These are phyloP conservation scores for Pleurotus sapidus DNA, from an alignment of 768 basidiomycete species.

Conservation along the genomic window DNA sequence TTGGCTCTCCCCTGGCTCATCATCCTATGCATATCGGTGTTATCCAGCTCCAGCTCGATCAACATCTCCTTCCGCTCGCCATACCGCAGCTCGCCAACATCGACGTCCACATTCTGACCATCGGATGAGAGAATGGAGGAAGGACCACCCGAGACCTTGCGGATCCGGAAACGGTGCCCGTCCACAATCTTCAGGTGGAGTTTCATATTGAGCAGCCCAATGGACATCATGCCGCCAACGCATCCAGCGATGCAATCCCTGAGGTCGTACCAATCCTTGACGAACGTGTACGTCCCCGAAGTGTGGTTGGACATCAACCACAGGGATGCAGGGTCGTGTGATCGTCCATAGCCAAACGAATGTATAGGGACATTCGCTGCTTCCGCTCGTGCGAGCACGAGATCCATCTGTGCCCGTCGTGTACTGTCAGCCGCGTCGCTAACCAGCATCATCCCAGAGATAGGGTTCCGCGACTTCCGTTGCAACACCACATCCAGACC, in stretches of 20 bases:
- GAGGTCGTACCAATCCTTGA: conserved; percentile 97
- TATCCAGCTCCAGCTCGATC: conserved; percentile 91
- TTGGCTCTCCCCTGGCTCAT: conserved; percentile 23
- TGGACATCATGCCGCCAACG: conserved; percentile 95
- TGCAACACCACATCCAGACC: conserved; percentile 94
- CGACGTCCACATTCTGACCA: conserved; percentile 93
- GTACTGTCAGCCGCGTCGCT: conserved; percentile 93
- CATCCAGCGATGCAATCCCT: conserved; percentile 91
- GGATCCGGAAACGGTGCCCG: conserved; percentile 84
- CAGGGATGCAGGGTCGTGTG: conserved; percentile 95
- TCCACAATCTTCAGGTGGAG: conserved; percentile 94
- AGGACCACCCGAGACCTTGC: conserved; percentile 91
- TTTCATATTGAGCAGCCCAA: conserved; percentile 91
- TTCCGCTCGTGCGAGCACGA: conserved; percentile 94
- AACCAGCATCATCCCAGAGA: conserved; percentile 90
- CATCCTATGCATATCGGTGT: conserved; percentile 53
- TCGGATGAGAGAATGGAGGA: conserved; percentile 85
- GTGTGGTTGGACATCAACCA: conserved; percentile 99
- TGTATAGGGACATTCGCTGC: conserved; percentile 97
- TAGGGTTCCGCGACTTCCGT: conserved; percentile 85
- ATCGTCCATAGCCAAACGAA: conserved; percentile 94
- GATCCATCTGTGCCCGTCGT: conserved; percentile 94
- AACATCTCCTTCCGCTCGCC: conserved; percentile 99
- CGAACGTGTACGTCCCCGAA: conserved; percentile 95
- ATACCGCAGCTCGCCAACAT: conserved; percentile 89